phyloP scores from a whole-genome alignment of 2,329 filamentous ascomycete genomes.

The Ophiostoma australiae region DNA sequence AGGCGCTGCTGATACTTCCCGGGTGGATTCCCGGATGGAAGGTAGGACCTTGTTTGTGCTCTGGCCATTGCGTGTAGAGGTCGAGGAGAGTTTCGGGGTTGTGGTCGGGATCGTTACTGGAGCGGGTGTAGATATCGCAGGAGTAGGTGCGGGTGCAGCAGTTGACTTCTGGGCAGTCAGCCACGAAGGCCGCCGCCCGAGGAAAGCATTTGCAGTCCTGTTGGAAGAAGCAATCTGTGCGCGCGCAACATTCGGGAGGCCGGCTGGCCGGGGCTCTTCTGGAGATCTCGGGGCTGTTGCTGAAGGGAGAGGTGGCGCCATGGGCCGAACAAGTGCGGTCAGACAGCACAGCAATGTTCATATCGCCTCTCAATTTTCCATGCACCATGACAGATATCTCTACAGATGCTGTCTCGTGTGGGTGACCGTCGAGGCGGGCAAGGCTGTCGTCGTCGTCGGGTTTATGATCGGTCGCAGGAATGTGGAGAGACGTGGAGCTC shows the following conservation, averaged over 20 bases:
- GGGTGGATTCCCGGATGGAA: not conserved
- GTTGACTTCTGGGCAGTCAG: conserved; percentile 24
- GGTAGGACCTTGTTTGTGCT: not conserved
- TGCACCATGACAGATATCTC: not conserved
- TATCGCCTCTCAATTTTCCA: not conserved
- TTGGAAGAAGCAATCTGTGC: conserved; percentile 31
- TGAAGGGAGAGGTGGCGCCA: not conserved
- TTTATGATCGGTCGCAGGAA: not conserved
- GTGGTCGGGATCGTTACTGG: not conserved
- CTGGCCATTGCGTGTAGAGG: not conserved
- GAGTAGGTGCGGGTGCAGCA: not conserved
- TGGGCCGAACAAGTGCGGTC: not conserved
- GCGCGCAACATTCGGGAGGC: not conserved
- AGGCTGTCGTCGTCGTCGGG: no score
- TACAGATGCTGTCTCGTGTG: not conserved
- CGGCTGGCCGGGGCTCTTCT: not conserved
- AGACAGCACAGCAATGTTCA: not conserved
- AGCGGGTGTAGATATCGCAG: not conserved
- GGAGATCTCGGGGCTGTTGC: not conserved
- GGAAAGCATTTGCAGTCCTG: conserved; percentile 33
- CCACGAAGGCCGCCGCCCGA: conserved; percentile 34
- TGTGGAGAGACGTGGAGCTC: no score
- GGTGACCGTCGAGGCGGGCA: not conserved
- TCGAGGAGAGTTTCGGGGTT: not conserved
- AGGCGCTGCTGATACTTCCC: not conserved